Evolutionary conservation across 2,329 filamentous ascomycete species (phyloP), one percentile per base, ranked within the genome.

Genomic region (Fusarium pseudograminearum): DNA sequence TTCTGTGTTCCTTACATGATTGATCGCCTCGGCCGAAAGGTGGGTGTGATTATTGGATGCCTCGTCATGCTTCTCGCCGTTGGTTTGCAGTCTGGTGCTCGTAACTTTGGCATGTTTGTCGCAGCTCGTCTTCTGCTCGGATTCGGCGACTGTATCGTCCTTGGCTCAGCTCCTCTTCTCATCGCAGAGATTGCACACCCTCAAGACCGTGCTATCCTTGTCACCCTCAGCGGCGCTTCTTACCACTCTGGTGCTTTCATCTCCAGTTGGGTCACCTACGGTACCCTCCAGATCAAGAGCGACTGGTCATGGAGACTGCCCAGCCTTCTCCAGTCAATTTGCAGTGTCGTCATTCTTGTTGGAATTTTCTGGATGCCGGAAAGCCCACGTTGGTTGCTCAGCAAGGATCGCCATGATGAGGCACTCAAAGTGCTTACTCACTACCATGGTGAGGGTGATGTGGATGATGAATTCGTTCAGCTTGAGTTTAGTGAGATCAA

Each of bases 351-450:
- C 4, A 63, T 63, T 5, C 60, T 63, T 3, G 6, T 63, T 5
- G 60, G 57, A 2, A 54, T 63, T 15, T 63, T 55, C 9, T 63
- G 57, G 60, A 63, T 63, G 60, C 71, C 71, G 0, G 72, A 74
- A 36, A 69, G 64, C 2, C 71, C 71, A 2, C 71, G 72, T 45
- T 74, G 65, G 57, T 57, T 74, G 2, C 63, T 74, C 4, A 64
- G 67, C n/a, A 69, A 69, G n/a, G 72, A 74, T 6, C 62, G 70
- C 1, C 44, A 57, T 14, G 71, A 73, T 2, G 71, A 74, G 38
- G 71, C 71, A 0, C 28, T 57, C 2, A 56, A 20, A 3, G 64
- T 73, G 2, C 40, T 73, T 3, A 50, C 66, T 5, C 60, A 72
- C 8, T 71, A 73, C 12, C 71, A 73, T 5, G 71, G 42, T 2